These are phyloP conservation scores for Suillus brevipes DNA, from an alignment of 768 basidiomycete species.

Conservation along the genomic window DNA sequence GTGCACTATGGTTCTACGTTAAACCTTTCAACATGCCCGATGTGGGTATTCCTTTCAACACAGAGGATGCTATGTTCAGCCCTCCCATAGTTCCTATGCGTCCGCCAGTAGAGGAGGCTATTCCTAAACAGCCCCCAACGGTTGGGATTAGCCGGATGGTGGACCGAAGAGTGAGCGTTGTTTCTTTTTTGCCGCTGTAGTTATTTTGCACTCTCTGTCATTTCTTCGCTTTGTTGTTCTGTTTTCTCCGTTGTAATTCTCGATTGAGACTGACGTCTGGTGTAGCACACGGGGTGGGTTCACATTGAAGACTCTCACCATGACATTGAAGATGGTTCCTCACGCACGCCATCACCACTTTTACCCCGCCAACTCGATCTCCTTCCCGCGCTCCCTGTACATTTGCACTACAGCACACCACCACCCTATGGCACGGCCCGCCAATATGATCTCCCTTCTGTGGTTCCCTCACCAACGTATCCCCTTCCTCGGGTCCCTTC, in stretches of 20 bases:
- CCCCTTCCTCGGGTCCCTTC: constrained; percentile 17
- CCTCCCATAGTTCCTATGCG: constrained; percentile 45
- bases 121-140: too few species aligned
- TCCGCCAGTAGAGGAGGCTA: neutral
- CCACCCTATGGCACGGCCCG: too few species aligned
- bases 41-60: constrained; percentile 76
- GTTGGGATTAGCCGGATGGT: too few species aligned
- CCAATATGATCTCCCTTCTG: too few species aligned
- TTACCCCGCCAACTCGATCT: constrained; percentile 33
- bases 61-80: constrained; percentile 77
- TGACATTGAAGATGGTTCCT: constrained; percentile 21
- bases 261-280: neutral
- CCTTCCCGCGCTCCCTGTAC: constrained; percentile 25
- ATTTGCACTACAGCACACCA: neutral
- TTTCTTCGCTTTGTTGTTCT: constrained; percentile 3
- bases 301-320: constrained; percentile 25
- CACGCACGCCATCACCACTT: constrained; percentile 27
- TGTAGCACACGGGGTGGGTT: constrained; percentile 26
- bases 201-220: too few species aligned
- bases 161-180: constrained; percentile 56
- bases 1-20: constrained; percentile 75
- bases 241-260: neutral
- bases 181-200: neutral
- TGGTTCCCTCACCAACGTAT: too few species aligned
- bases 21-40: constrained; percentile 82